phyloP scores from a whole-genome alignment of 2,329 filamentous ascomycete species.

The Fusarium siculi region DNA sequence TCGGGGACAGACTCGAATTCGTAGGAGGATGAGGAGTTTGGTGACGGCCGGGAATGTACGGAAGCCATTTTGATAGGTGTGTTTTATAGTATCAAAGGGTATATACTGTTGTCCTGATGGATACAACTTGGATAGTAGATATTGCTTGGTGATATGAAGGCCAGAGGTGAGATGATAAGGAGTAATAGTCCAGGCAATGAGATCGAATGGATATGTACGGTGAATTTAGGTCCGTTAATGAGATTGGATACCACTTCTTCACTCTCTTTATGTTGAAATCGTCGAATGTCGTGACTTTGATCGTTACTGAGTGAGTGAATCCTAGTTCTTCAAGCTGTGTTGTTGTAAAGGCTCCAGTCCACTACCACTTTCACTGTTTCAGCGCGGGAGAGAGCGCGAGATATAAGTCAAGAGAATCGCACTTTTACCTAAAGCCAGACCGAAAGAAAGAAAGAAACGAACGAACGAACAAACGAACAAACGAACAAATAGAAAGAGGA shows the following conservation, averaged over 20 bases:
- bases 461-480: not conserved
- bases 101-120: not conserved
- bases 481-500: not conserved
- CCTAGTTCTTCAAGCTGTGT: not conserved
- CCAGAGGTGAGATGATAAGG: not conserved
- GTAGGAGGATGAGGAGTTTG: slow-evolving; percentile 51
- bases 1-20: slow-evolving; percentile 54
- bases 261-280: not conserved
- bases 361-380: not conserved
- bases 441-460: not conserved
- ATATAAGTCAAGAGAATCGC: slow-evolving; percentile 19
- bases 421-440: slow-evolving; percentile 2
- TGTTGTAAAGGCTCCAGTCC: not conserved
- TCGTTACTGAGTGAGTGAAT: slow-evolving; percentile 3
- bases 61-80: slow-evolving; percentile 49
- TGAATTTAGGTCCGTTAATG: not conserved
- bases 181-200: not conserved
- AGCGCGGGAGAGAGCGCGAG: not conserved
- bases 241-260: not conserved
- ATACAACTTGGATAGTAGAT: not conserved
- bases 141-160: not conserved
- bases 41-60: slow-evolving; percentile 53
- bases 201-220: slow-evolving; percentile 1
- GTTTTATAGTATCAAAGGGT: not conserved
- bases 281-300: slow-evolving; percentile 7